Evolutionary conservation across 2,329 filamentous ascomycete species (phyloP).

Genomic region (Cercospora sp.): DNA sequence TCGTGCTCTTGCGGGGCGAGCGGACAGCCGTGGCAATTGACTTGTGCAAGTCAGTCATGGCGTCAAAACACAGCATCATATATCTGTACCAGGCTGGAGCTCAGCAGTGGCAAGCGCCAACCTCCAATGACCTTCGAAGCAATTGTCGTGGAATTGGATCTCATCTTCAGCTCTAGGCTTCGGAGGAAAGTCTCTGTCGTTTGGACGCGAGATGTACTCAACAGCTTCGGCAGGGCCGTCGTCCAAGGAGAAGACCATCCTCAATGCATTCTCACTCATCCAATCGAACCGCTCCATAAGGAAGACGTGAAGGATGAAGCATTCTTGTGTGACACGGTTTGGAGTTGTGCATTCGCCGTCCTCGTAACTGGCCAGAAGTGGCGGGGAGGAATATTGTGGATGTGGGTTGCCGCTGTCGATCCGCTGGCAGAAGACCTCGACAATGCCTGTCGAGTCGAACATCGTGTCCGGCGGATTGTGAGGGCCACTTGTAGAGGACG

Average conservation of each 20-base stretch:
- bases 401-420: constrained; percentile 10
- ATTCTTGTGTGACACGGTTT: constrained; percentile 1
- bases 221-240: background rate
- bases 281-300: constrained; percentile 21
- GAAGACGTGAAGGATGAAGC: constrained; percentile 12
- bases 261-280: constrained; percentile 11
- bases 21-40: constrained; percentile 8
- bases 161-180: background rate
- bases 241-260: constrained; percentile 9
- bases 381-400: constrained; percentile 1
- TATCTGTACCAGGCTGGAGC: constrained; percentile 7
- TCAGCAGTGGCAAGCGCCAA: constrained; percentile 6
- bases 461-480: background rate
- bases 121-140: constrained; percentile 13
- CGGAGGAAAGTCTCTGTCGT: background rate
- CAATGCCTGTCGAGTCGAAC: constrained; percentile 19
- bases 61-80: background rate
- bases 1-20: constrained; percentile 11
- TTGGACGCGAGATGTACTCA: constrained; percentile 3
- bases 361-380: background rate
- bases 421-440: constrained; percentile 18
- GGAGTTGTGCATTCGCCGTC: background rate
- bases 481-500: background rate
- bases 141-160: constrained; percentile 4
- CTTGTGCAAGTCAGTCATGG: constrained; percentile 4